Evolutionary conservation across 2,329 filamentous ascomycete species (phyloP).

Genomic region (Ilyonectria robusta): DNA sequence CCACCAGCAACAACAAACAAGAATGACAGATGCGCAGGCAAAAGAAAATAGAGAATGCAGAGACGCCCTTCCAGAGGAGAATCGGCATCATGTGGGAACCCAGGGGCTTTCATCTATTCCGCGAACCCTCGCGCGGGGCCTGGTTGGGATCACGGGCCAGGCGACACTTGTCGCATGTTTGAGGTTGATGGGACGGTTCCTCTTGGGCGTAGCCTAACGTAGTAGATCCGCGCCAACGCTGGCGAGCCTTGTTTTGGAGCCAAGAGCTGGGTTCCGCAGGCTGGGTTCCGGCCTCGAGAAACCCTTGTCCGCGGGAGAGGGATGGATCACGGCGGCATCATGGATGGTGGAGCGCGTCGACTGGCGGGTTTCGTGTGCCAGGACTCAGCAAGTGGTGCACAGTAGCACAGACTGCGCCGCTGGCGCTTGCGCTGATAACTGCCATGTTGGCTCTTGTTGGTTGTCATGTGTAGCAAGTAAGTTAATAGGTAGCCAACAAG

Average conservation of each 20-base stretch:
- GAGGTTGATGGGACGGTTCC: slow-evolving; percentile 64
- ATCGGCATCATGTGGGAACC: slow-evolving; percentile 19
- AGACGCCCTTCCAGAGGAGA: slow-evolving; percentile 4
- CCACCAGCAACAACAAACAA: slow-evolving; percentile 11
- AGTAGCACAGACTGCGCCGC: not conserved
- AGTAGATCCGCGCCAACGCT: slow-evolving; percentile 35
- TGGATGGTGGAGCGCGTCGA: slow-evolving; percentile 16
- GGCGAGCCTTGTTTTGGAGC: slow-evolving; percentile 5
- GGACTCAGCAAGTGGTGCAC: slow-evolving; percentile 18
- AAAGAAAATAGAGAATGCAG: not conserved
- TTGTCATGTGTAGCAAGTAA: slow-evolving; percentile 7
- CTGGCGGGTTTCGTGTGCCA: slow-evolving; percentile 41
- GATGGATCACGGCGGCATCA: slow-evolving; percentile 29
- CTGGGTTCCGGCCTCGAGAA: slow-evolving; percentile 22
- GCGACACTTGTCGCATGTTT: slow-evolving; percentile 57
- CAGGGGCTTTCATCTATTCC: slow-evolving; percentile 34
- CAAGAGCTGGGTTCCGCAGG: slow-evolving; percentile 10
- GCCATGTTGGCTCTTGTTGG: not conserved
- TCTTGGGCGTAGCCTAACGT: slow-evolving; percentile 20
- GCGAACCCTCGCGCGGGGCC: slow-evolving; percentile 21
- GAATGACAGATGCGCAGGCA: not conserved
- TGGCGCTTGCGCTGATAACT: not conserved
- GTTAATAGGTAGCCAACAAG: not conserved
- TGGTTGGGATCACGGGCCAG: slow-evolving; percentile 39
- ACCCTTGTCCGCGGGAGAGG: slow-evolving; percentile 36